These are phyloP conservation scores for Endocalyx cinctus DNA, from an alignment of 2,329 filamentous ascomycete species.

Conservation along the genomic window DNA sequence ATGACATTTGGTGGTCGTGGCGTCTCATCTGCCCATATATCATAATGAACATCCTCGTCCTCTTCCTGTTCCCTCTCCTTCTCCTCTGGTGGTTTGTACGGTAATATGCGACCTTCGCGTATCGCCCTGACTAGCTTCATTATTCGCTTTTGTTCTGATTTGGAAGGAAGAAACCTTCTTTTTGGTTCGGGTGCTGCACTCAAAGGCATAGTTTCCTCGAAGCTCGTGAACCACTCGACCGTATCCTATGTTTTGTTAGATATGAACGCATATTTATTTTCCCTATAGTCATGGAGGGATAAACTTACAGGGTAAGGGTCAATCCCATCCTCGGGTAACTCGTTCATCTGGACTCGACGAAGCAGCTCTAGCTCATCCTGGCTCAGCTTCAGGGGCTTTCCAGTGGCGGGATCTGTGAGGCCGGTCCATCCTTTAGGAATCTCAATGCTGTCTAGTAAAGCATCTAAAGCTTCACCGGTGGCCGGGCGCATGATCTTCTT, in stretches of 20 bases:
- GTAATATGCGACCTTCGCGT: conserved; percentile 86
- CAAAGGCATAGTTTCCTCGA: conserved; percentile 88
- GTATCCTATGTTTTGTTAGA: conserved; percentile 53
- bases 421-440: conserved; percentile 97
- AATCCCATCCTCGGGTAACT: conserved; percentile 81
- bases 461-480: conserved; percentile 88
- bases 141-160: conserved; percentile 91
- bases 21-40: conserved; percentile 92
- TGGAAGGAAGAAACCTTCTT: conserved; percentile 89
- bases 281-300: background rate
- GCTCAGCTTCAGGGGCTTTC: conserved; percentile 83
- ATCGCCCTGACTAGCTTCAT: conserved; percentile 98
- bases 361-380: conserved; percentile 86
- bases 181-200: conserved; percentile 95
- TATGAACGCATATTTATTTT: no score
- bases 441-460: conserved; percentile 92
- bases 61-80: conserved; percentile 66
- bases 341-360: conserved; percentile 82
- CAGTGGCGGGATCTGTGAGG: conserved; percentile 87
- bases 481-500: conserved; percentile 97
- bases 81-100: conserved; percentile 73
- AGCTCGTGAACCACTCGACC: conserved; percentile 89
- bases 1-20: conserved; percentile 79
- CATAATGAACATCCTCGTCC: conserved; percentile 69
- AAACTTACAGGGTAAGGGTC: conserved; percentile 77